phyloP scores from a whole-genome alignment of 2,329 filamentous ascomycete species.

The Phialophora chinensis region DNA sequence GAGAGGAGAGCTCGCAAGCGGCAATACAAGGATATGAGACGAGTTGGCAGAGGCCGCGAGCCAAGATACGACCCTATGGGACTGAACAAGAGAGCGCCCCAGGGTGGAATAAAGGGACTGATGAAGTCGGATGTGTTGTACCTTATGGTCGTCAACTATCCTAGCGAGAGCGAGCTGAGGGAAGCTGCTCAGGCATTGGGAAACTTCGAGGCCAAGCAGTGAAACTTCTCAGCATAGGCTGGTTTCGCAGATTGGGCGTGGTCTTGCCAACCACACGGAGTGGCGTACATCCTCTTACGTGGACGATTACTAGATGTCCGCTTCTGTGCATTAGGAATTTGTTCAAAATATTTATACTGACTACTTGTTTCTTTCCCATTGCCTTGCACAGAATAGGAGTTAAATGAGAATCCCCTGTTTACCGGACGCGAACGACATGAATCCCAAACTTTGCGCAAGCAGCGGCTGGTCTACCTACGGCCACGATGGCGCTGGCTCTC shows the following conservation, averaged over 20 bases:
- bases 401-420: background rate
- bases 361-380: too few species aligned
- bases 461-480: too few species aligned
- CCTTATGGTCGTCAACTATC: slow-evolving; percentile 27
- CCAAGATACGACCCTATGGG: slow-evolving; percentile 18
- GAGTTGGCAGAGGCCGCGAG: slow-evolving; percentile 23
- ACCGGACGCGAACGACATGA: too few species aligned
- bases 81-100: slow-evolving; percentile 8
- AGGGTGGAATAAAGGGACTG: slow-evolving; percentile 24
- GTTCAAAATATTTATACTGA: background rate
- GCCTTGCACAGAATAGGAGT: background rate
- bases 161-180: slow-evolving; percentile 20
- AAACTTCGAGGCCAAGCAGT: background rate
- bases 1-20: slow-evolving; percentile 17
- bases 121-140: slow-evolving; percentile 25
- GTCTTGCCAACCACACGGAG: background rate
- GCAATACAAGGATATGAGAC: slow-evolving; percentile 15
- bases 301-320: background rate
- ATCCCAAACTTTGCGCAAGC: too few species aligned
- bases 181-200: slow-evolving; percentile 8
- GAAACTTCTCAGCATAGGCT: too few species aligned
- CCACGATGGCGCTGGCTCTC: too few species aligned
- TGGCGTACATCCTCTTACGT: background rate
- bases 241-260: background rate
- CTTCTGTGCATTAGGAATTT: background rate